Base-by-base conservation (phyloP, 2,329 filamentous ascomycete species). In the Calonectria montana region DNA sequence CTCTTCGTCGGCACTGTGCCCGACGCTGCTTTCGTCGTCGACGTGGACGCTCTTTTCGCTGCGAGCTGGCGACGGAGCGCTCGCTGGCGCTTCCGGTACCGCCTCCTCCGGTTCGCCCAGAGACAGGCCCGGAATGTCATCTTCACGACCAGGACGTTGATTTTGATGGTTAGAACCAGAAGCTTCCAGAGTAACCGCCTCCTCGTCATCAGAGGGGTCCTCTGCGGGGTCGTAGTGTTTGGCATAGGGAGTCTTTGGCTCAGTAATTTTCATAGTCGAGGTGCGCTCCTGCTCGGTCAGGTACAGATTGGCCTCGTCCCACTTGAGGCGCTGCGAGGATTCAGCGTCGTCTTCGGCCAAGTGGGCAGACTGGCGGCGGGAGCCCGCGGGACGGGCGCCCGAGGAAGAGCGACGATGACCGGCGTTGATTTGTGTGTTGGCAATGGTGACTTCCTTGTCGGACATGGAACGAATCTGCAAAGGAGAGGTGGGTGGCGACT, bases 281-380 rank as follows among this genome's bases (percentile, higher is more conserved):
- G 92, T 95, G 84, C 94, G 96, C 84, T 98, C 95, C 84, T 98
- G 96, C 86, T 99, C 97, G 9, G 97, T 97, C 65, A 99, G 90
- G 85, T 98, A 99, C 37, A 99, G 90, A 82, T 99, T 99, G 55
- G 94, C 97, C 87, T 99, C 97, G 83, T 99, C 97, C 97, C 97
- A 99, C 86, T 98, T 98, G 77, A 99, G 88, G 74, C 95, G 92
- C 74, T 94, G 93, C 70, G 90, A 92, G 21, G 87, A 83, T 48
- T 89, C 87, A 55, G 86, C 83, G 25, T 87, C 85, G 72, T 81
- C 65, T 45, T 65, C 83, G 71, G 80, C 82, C 64, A 86, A 84
- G 73, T 87, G 84, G 68, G 86, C 86, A 70, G 94, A 96, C 75
- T 92, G 93, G 63, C 94, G 92, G 67, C 95, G 93, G n/a, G 92